Percentiles rank a stretch among this genome's conserved stretches.
phyloP scores from a whole-genome alignment of 1,284 basidiomycete genomes.

The Spongiforma sp. region DNA sequence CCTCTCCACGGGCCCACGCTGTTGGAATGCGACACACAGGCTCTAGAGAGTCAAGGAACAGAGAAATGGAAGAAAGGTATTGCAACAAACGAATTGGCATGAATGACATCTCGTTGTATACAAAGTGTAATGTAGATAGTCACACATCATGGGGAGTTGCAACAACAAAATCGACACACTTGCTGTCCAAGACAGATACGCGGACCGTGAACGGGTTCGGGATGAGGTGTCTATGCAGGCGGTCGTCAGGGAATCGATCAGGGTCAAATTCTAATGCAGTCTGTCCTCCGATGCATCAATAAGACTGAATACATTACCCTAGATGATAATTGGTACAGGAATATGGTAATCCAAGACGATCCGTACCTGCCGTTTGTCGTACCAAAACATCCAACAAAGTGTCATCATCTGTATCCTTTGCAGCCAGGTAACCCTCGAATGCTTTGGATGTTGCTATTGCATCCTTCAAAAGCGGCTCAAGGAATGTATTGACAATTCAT shows the following conservation, averaged over 20 bases:
- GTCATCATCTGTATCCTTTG: slow-evolving; percentile 40
- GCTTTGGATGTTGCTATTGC: slow-evolving; percentile 37
- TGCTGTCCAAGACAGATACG: slow-evolving; percentile 53
- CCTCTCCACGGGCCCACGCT: slow-evolving; percentile 47
- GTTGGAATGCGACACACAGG: slow-evolving; percentile 47
- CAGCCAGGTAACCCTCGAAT: slow-evolving; percentile 21
- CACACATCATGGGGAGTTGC: background rate
- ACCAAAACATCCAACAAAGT: slow-evolving; percentile 59
- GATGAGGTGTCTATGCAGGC: slow-evolving; percentile 32
- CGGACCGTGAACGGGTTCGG: slow-evolving; percentile 51
- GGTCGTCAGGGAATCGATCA: slow-evolving; percentile 52
- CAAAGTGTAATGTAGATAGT: slow-evolving; percentile 49
- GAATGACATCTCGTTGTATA: slow-evolving; percentile 73
- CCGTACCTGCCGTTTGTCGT: slow-evolving; percentile 51
- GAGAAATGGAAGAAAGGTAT: slow-evolving; percentile 51
- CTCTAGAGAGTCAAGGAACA: slow-evolving; percentile 53
- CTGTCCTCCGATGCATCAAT: slow-evolving; percentile 64
- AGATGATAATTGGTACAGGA: slow-evolving; percentile 33
- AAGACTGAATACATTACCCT: slow-evolving; percentile 59
- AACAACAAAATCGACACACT: slow-evolving; percentile 13
- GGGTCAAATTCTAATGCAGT: slow-evolving; percentile 55
- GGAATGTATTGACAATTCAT: slow-evolving; percentile 47
- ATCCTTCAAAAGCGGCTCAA: slow-evolving; percentile 40
- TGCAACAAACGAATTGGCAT: slow-evolving; percentile 70
- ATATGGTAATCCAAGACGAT: slow-evolving; percentile 23